Conservation (phyloP, 768 basidiomycete genomes). For the Neoboletus magnificus region DNA sequence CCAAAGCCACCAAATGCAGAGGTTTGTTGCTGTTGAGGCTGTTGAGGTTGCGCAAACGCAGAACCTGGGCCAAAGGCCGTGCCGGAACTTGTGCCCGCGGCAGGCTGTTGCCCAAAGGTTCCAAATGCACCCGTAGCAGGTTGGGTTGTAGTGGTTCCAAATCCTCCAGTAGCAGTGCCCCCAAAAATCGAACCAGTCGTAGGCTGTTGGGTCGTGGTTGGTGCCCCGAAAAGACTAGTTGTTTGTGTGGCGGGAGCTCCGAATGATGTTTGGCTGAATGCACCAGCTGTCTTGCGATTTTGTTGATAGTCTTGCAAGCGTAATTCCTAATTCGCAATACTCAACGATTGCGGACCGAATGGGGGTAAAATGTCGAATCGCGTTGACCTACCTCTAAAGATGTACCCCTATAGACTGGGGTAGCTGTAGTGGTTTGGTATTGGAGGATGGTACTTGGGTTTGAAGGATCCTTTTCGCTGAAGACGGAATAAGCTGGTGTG, state of each 20-base stretch:
- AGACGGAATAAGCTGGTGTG: conserved; percentile 58
- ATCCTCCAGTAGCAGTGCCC: conserved; percentile 15
- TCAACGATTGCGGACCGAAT: not conserved
- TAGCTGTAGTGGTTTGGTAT: conserved; percentile 80
- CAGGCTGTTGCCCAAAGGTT: conserved; percentile 33
- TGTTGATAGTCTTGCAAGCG: conserved; percentile 74
- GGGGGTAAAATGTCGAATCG: conserved; percentile 2
- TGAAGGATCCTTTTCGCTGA: conserved; percentile 62
- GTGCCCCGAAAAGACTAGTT: conserved; percentile 25
- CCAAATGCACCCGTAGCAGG: conserved; percentile 31
- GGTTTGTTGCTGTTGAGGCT: conserved; percentile 31
- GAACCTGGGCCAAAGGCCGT: conserved; percentile 42
- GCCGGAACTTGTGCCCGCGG: conserved; percentile 29
- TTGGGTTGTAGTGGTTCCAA: conserved; percentile 27
- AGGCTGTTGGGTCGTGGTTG: conserved; percentile 28
- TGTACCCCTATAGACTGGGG: conserved; percentile 71
- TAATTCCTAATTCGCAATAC: conserved; percentile 50
- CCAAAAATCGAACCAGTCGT: conserved; percentile 32
- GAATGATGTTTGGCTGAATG: conserved; percentile 51
- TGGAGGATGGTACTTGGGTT: conserved; percentile 49
- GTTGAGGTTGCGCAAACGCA: conserved; percentile 39
- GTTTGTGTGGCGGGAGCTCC: conserved; percentile 26
- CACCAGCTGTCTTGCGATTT: conserved; percentile 65
- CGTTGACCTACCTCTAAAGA: conserved; percentile 62
- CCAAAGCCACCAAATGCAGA: conserved; percentile 53